These are phyloP conservation scores for Hymenotorrendiella dingleyae DNA, from an alignment of 2,329 filamentous ascomycete species.

Conservation along the genomic window DNA sequence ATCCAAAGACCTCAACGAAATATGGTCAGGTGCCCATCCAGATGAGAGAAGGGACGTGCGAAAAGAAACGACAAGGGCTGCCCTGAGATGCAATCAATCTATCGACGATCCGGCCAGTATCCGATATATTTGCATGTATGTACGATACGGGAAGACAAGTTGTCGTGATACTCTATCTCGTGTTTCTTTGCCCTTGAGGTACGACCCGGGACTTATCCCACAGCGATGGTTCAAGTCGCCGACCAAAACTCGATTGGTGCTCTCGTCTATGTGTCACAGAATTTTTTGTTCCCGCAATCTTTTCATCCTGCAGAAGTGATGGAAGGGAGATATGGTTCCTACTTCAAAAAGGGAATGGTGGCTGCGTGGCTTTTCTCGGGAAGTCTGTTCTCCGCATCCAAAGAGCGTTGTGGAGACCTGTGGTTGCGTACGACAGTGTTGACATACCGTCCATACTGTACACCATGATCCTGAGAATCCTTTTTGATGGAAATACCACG, in stretches of 20 bases:
- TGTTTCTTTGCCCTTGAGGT: background rate
- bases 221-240: background rate
- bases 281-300: too few relatives aligned
- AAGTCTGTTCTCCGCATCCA: conserved; percentile 1
- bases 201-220: background rate
- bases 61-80: too few relatives aligned
- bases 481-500: background rate
- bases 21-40: too few relatives aligned
- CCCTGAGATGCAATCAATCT: too few relatives aligned
- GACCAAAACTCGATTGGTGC: background rate
- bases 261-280: background rate
- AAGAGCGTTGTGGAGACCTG: too few relatives aligned
- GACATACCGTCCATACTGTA: background rate
- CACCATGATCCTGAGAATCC: background rate
- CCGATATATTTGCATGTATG: background rate
- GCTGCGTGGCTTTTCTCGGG: conserved; percentile 1
- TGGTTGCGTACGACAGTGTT: background rate
- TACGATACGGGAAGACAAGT: background rate
- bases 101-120: too few relatives aligned
- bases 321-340: background rate
- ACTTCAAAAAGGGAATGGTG: background rate
- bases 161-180: background rate
- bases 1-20: too few relatives aligned
- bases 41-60: background rate
- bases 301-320: background rate